Conservation (phyloP, 1,284 basidiomycete genomes). For the Amanita bisporigera region DNA sequence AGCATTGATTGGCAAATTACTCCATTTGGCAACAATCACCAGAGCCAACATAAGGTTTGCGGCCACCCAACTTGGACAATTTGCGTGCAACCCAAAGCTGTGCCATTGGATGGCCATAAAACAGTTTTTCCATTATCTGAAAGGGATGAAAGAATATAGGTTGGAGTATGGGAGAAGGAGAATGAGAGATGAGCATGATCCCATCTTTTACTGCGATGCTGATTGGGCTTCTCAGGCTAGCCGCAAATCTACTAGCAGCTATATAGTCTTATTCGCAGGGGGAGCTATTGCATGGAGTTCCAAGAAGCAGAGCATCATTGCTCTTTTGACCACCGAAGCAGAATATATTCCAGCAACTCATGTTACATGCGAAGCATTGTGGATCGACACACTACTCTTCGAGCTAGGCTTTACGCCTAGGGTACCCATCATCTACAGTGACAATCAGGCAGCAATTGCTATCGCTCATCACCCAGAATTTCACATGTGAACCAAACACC, state of each 20-base stretch:
- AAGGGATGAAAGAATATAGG: not conserved
- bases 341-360: conserved; percentile 44
- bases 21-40: too few relatives aligned
- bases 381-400: conserved; percentile 36
- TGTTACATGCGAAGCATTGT: conserved; percentile 40
- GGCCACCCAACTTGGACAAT: too few relatives aligned
- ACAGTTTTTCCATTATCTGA: not conserved
- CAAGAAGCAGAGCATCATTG: conserved; percentile 42
- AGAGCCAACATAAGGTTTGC: too few relatives aligned
- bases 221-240: not conserved
- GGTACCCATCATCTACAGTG: conserved; percentile 31
- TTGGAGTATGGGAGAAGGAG: conserved; percentile 19
- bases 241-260: conserved; percentile 40
- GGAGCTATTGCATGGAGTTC: conserved; percentile 47
- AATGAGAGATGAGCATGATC: conserved; percentile 15
- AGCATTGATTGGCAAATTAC: too few relatives aligned
- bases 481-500: too few relatives aligned
- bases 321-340: conserved; percentile 38
- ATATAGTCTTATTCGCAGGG: conserved; percentile 34
- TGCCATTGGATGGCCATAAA: too few relatives aligned
- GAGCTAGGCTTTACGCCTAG: conserved; percentile 25
- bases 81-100: too few relatives aligned
- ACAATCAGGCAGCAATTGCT: conserved; percentile 40
- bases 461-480: too few relatives aligned
- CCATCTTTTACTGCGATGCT: conserved; percentile 25